These are phyloP conservation scores for Pseudonitzschia multistriata DNA, from an alignment of 108 stramenopile genomes.

Conservation along the genomic window DNA sequence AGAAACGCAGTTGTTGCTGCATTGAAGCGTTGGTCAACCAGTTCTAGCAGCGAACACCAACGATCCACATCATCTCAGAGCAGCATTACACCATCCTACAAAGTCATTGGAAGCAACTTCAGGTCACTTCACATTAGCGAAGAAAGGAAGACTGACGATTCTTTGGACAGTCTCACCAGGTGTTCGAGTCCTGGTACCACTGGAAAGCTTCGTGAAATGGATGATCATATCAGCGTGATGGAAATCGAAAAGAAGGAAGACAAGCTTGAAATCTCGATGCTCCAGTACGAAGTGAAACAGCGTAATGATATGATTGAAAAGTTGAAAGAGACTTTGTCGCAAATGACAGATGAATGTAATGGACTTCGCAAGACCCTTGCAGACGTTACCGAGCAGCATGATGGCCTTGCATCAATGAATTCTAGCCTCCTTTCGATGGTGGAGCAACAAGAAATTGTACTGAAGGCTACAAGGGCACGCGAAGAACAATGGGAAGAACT, in stretches of 20 bases:
- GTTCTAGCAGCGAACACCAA: conserved; percentile 3
- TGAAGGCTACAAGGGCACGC: conserved; percentile 31
- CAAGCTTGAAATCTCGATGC: conserved; percentile 17
- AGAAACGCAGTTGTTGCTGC: conserved; percentile 43
- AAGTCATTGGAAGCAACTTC: conserved; percentile 9
- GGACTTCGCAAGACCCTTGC: conserved; percentile 48
- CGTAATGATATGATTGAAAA: conserved; percentile 26
- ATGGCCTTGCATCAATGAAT: conserved; percentile 45
- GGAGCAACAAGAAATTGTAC: conserved; percentile 41
- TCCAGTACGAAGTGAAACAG: conserved; percentile 24
- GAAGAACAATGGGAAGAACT: conserved; percentile 34
- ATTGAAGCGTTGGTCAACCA: conserved; percentile 36
- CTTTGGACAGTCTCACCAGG: not conserved
- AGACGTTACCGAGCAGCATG: conserved; percentile 50
- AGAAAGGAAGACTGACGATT: conserved; percentile 7
- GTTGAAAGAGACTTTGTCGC: conserved; percentile 16
- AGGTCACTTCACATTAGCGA: not conserved
- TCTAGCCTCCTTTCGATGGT: conserved; percentile 46
- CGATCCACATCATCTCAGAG: not conserved
- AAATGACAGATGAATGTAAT: conserved; percentile 31
- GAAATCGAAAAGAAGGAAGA: conserved; percentile 18
- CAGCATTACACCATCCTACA: not conserved
- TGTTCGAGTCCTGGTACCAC: not conserved
- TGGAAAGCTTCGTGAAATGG: conserved; percentile 14
- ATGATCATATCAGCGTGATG: conserved; percentile 21